phyloP scores from a whole-genome alignment of 2,329 filamentous ascomycete genomes.

The Tolypocladium tundrense region DNA sequence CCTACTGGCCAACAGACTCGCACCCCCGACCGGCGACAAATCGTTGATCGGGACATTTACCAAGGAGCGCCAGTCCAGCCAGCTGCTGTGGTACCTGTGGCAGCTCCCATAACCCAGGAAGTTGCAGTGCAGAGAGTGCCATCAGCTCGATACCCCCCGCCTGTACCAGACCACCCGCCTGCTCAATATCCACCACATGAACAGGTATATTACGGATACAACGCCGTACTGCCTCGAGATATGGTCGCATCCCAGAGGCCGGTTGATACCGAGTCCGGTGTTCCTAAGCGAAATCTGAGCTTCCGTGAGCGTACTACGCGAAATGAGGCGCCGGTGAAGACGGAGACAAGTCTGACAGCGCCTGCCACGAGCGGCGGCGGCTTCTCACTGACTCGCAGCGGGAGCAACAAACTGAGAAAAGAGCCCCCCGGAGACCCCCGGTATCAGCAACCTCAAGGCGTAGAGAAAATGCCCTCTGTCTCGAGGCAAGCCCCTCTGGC shows the following conservation, averaged over 20 bases:
- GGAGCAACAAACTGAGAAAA: constrained; percentile 51
- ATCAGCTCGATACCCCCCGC: background rate
- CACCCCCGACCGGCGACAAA: constrained; percentile 12
- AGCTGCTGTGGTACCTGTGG: background rate
- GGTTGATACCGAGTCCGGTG: constrained; percentile 15
- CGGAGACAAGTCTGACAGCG: constrained; percentile 13
- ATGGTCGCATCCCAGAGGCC: constrained; percentile 6
- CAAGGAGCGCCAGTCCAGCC: background rate
- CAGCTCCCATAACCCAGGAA: background rate
- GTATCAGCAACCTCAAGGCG: constrained; percentile 30
- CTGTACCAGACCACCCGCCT: background rate
- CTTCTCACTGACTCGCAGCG: constrained; percentile 32
- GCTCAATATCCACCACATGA: background rate
- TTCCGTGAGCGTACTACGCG: constrained; percentile 48
- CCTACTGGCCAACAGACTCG: constrained; percentile 9
- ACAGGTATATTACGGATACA: constrained; percentile 7
- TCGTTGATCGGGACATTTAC: background rate
- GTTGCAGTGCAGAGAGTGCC: background rate
- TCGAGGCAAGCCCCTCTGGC: background rate
- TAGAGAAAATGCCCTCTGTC: constrained; percentile 22
- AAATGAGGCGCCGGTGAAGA: constrained; percentile 27
- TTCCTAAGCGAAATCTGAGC: constrained; percentile 46
- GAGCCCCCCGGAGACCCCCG: constrained; percentile 43
- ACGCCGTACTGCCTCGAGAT: constrained; percentile 11
- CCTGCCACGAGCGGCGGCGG: constrained; percentile 18